phyloP scores from a whole-genome alignment of 2,329 filamentous ascomycete species.

The Paracoccidioides lutzii region DNA sequence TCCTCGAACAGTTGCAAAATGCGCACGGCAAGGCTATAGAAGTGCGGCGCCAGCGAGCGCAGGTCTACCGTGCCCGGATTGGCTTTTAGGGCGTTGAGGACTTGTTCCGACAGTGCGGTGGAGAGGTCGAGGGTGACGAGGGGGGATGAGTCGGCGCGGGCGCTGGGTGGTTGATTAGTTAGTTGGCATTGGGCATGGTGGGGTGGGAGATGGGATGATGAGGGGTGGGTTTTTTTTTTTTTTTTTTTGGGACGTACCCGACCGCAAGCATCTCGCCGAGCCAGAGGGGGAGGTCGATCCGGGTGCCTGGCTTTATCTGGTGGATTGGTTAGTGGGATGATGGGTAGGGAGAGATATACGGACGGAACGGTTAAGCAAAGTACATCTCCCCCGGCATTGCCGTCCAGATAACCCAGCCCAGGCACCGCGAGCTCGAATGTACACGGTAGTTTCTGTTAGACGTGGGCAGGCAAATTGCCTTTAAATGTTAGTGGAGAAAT shows the following conservation, averaged over 20 bases:
- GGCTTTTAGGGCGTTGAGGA: constrained; percentile 80
- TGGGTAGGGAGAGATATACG: background rate
- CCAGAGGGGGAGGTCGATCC: constrained; percentile 79
- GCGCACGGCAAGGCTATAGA: constrained; percentile 72
- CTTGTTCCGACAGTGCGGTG: constrained; percentile 58
- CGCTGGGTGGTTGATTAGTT: constrained; percentile 16
- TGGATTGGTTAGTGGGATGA: background rate
- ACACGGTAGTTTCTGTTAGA: constrained; percentile 72
- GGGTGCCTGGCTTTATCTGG: constrained; percentile 66
- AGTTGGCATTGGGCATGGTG: constrained; percentile 1
- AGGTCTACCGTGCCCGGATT: constrained; percentile 77
- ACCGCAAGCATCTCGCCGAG: constrained; percentile 86
- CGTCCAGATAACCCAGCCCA: constrained; percentile 77
- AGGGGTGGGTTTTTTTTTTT: background rate
- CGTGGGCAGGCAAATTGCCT: background rate
- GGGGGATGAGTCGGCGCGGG: constrained; percentile 37
- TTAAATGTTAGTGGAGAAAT: too few relatives aligned
- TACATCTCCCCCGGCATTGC: constrained; percentile 54
- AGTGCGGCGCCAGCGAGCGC: constrained; percentile 69
- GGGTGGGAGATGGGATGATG: background rate
- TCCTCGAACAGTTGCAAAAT: constrained; percentile 89
- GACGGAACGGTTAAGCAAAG: background rate
- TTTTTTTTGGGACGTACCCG: constrained; percentile 5
- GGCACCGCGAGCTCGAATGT: constrained; percentile 86
- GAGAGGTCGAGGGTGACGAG: constrained; percentile 75